Evolutionary conservation across 148 eudicot species (phyloP).

Genomic region (Amaranthus palmeri): DNA sequence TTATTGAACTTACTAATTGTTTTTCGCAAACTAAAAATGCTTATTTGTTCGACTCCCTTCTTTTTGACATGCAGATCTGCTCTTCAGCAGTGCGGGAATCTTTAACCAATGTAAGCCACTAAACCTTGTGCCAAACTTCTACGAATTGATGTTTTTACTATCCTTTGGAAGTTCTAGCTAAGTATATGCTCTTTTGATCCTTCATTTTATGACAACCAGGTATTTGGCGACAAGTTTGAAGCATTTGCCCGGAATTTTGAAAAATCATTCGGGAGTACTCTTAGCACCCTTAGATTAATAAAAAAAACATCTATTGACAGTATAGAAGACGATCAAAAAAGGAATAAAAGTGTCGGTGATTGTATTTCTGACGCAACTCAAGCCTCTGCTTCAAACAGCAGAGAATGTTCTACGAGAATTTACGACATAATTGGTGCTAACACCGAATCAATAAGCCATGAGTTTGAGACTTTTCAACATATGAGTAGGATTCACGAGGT

Average conservation of each 20-base stretch:
- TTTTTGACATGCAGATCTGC: conserved; percentile 58
- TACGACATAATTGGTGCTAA: conserved; percentile 13
- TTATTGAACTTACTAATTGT: background rate
- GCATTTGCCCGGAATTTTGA: conserved; percentile 65
- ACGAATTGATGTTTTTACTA: conserved; percentile 16
- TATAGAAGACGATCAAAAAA: conserved; percentile 16
- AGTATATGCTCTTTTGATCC: conserved; percentile 17
- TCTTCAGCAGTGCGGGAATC: conserved; percentile 78
- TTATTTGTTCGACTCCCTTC: background rate
- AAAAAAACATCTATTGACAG: conserved; percentile 38
- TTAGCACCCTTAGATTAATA: conserved; percentile 63
- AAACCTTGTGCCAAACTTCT: conserved; percentile 15
- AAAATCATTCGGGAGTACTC: conserved; percentile 73
- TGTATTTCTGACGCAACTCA: conserved; percentile 24
- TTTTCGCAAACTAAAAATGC: background rate
- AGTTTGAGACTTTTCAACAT: conserved; percentile 22
- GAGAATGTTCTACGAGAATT: conserved; percentile 17
- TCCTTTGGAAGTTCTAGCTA: conserved; percentile 9
- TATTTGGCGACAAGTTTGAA: conserved; percentile 73
- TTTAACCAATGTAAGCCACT: conserved; percentile 67
- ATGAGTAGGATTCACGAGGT: conserved; percentile 27
- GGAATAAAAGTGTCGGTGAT: conserved; percentile 16
- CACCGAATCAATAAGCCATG: conserved; percentile 6
- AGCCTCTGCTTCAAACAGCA: conserved; percentile 13
- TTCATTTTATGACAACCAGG: conserved; percentile 43